phyloP scores from a whole-genome alignment of 345 rosid genomes.

The Brassica cretica region DNA sequence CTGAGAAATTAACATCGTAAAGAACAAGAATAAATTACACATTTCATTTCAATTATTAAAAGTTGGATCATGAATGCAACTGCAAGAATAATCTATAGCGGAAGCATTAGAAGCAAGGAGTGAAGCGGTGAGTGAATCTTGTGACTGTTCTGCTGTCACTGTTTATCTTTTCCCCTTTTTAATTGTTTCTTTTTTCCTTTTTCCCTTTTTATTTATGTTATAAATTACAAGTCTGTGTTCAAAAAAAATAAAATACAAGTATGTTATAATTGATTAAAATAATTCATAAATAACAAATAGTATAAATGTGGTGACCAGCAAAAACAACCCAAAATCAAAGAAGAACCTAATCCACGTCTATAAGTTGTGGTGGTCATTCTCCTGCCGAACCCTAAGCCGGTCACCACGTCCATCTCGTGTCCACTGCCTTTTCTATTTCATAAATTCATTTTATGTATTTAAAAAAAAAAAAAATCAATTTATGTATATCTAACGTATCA shows the following conservation, averaged over 20 bases:
- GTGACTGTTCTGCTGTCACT: slow-evolving; percentile 48
- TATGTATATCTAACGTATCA: slow-evolving; percentile 3
- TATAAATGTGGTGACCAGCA: slow-evolving; percentile 39
- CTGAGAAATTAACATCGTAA: not conserved
- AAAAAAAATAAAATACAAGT: slow-evolving; percentile 26
- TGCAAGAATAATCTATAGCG: slow-evolving; percentile 20
- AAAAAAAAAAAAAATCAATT: not conserved
- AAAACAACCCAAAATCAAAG: slow-evolving; percentile 29
- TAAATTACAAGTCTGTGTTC: slow-evolving; percentile 29
- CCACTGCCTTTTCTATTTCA: slow-evolving; percentile 30
- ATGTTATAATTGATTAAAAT: slow-evolving; percentile 12
- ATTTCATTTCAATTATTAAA: not conserved
- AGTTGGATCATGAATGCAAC: slow-evolving; percentile 30
- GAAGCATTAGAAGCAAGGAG: slow-evolving; percentile 23
- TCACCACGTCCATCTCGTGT: slow-evolving; percentile 39
- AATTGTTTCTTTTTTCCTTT: slow-evolving; percentile 37
- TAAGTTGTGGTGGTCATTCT: slow-evolving; percentile 60
- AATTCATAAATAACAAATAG: slow-evolving; percentile 3
- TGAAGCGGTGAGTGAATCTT: slow-evolving; percentile 43
- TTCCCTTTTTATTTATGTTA: slow-evolving; percentile 43
- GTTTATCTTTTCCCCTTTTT: slow-evolving; percentile 19
- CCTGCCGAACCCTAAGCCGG: slow-evolving; percentile 55
- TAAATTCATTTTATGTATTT: slow-evolving; percentile 7
- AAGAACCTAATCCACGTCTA: slow-evolving; percentile 78
- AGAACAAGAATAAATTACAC: slow-evolving; percentile 6